Percentiles rank a stretch among this genome's conserved stretches.
Conservation (phyloP, 306 rosid genomes). For the cucumber (Cucumis sativus) region Cucumber_9930_V3 NC_026659.2:2064001-2064500, state of each 20-base stretch:
- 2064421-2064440: conserved; percentile 1
- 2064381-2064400: not conserved
- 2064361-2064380: not conserved
- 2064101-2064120: not conserved
- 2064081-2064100: conserved; percentile 20
- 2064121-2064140: not conserved
- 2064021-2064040: conserved; percentile 30
- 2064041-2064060: conserved; percentile 37
- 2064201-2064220: not conserved
- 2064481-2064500: not conserved
- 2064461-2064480: not conserved
- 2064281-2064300: not conserved
- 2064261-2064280: not conserved
- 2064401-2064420: not conserved
- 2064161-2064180: conserved; percentile 3
- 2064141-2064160: not conserved
- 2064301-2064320: not conserved
- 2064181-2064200: not conserved
- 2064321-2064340: conserved; percentile 2
- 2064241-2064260: not conserved
- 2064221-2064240: conserved; percentile 1
- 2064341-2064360: not conserved
- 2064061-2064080: conserved; percentile 13
- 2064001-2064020: conserved; percentile 27
- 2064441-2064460: not conserved